Evolutionary conservation across 164 flowering plant genomes (phyloP).

Genomic region (Vitis riparia): DNA sequence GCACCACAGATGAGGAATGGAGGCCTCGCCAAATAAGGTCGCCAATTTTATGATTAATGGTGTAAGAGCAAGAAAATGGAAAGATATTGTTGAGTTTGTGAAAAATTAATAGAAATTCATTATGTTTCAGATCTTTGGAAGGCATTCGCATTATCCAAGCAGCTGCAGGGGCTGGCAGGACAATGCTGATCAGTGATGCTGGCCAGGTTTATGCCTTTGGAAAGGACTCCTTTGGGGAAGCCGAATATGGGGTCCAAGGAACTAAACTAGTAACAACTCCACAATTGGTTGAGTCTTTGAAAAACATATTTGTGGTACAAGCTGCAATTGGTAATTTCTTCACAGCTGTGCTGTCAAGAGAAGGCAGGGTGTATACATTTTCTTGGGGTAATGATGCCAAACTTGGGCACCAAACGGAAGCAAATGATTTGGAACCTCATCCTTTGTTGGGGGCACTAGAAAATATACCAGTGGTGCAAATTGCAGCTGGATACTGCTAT

Average conservation of each 20-base stretch:
- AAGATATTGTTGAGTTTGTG: slow-evolving; percentile 3
- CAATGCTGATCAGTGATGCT: slow-evolving; percentile 89
- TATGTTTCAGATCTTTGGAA: slow-evolving; percentile 75
- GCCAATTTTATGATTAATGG: slow-evolving; percentile 7
- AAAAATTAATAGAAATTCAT: slow-evolving; percentile 18
- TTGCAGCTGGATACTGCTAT: slow-evolving; percentile 97
- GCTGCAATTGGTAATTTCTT: slow-evolving; percentile 96
- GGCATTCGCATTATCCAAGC: slow-evolving; percentile 95
- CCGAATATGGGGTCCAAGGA: slow-evolving; percentile 74
- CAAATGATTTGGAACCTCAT: slow-evolving; percentile 72
- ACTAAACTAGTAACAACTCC: slow-evolving; percentile 60
- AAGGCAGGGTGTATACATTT: slow-evolving; percentile 91
- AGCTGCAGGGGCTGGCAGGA: slow-evolving; percentile 85
- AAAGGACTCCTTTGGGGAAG: slow-evolving; percentile 90
- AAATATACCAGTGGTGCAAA: slow-evolving; percentile 89
- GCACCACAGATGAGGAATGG: slow-evolving; percentile 72
- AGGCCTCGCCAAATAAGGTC: slow-evolving; percentile 89
- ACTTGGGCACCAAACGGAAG: slow-evolving; percentile 91
- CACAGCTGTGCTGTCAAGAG: slow-evolving; percentile 92
- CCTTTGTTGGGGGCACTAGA: slow-evolving; percentile 83
- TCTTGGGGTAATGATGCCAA: slow-evolving; percentile 90
- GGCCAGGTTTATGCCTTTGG: slow-evolving; percentile 92
- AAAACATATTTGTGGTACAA: slow-evolving; percentile 85
- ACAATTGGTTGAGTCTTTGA: slow-evolving; percentile 77
- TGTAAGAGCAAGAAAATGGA: slow-evolving; percentile 7